Evolutionary conservation across 257 asterid genomes (phyloP).

Genomic region (Plantago ovata): DNA sequence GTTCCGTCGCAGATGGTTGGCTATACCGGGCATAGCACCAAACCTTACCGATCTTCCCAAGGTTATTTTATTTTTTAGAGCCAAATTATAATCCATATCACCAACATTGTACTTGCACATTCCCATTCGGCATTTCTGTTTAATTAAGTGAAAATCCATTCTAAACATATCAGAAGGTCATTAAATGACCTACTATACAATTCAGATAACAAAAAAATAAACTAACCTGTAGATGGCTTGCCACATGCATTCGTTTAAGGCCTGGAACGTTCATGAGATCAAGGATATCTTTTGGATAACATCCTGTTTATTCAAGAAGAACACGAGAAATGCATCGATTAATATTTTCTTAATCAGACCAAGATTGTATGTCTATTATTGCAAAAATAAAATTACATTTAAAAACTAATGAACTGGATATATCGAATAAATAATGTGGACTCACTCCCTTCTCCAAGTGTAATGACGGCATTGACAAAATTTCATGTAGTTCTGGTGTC

Average conservation of each 20-base stretch:
- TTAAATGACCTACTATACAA: background rate
- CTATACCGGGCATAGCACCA: background rate
- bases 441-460: background rate
- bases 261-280: slow-evolving; percentile 37
- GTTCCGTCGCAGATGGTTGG: background rate
- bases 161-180: background rate
- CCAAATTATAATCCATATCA: too few relatives aligned
- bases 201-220: background rate
- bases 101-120: slow-evolving; percentile 3
- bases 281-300: slow-evolving; percentile 31
- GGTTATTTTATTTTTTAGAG: too few relatives aligned
- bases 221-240: slow-evolving; percentile 42
- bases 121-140: slow-evolving; percentile 26
- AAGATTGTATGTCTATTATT: too few relatives aligned
- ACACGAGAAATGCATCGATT: too few relatives aligned
- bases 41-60: background rate
- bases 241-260: slow-evolving; percentile 37
- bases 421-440: too few relatives aligned
- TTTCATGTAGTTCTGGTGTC: background rate
- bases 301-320: too few relatives aligned
- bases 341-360: too few relatives aligned
- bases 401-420: too few relatives aligned
- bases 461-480: background rate
- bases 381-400: too few relatives aligned
- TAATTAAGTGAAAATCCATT: background rate